Percentiles rank a stretch among this genome's conserved stretches.
Evolutionary conservation across 2,329 filamentous ascomycete species (phyloP).

Genomic region (Alternaria hordeiaustralica): DNA sequence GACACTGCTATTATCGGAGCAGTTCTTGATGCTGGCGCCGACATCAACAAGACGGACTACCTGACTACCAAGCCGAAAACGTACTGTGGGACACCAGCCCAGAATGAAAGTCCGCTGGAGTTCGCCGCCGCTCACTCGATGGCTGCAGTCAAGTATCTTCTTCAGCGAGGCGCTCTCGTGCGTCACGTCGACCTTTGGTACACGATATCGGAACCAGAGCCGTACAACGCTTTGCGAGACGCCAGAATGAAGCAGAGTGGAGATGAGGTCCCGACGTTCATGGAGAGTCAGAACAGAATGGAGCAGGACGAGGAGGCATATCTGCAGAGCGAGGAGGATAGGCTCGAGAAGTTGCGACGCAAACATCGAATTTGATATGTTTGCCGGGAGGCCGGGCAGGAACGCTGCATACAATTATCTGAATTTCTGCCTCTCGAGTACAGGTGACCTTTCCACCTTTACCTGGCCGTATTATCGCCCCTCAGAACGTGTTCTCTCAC

Average conservation of each 20-base stretch:
- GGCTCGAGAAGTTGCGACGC: neutral
- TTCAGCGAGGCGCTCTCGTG: neutral
- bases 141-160: neutral
- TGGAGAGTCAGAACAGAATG: neutral
- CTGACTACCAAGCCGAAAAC: neutral
- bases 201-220: neutral
- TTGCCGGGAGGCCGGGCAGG: neutral
- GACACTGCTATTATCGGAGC: neutral
- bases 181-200: neutral
- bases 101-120: neutral
- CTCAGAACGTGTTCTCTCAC: too few relatives aligned
- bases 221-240: neutral
- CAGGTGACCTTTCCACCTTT: neutral
- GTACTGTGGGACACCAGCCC: neutral
- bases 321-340: neutral
- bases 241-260: neutral
- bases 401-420: neutral
- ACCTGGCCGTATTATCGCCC: too few relatives aligned
- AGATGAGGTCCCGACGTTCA: neutral
- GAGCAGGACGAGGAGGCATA: neutral
- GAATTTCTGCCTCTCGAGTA: too few relatives aligned
- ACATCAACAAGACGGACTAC: neutral
- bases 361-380: neutral
- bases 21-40: neutral
- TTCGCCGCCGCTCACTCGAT: neutral